phyloP scores from a whole-genome alignment of 306 rosid species.

The Hippophae tibetana region DNA sequence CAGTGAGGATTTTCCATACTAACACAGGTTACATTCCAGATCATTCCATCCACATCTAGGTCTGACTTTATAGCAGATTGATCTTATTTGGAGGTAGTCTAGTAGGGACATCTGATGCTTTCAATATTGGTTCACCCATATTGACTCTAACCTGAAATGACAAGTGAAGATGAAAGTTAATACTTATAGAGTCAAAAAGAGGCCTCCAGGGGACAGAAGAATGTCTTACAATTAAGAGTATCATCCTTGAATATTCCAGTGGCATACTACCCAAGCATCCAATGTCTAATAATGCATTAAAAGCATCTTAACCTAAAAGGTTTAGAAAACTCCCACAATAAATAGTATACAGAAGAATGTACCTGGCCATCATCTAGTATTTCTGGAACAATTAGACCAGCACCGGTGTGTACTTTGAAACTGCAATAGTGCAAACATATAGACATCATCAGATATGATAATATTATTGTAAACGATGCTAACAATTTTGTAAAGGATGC shows the following conservation, averaged over 20 bases:
- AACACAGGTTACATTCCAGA: conserved; percentile 90
- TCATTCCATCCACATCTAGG: conserved; percentile 61
- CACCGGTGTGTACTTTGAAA: conserved; percentile 79
- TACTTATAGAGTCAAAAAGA: conserved; percentile 3
- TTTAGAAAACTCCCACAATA: conserved; percentile 12
- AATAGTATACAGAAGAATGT: conserved; percentile 1
- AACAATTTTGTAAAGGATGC: no score
- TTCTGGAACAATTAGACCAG: conserved; percentile 87
- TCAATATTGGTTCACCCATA: conserved; percentile 91
- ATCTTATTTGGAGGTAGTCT: conserved; percentile 51
- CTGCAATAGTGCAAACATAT: conserved; percentile 26
- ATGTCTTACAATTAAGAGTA: no score
- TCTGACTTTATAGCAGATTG: conserved; percentile 52
- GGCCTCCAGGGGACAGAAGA: no score
- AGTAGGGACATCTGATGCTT: conserved; percentile 78
- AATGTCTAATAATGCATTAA: no score
- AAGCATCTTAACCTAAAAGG: neutral
- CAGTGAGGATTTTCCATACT: conserved; percentile 99
- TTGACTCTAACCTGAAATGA: conserved; percentile 76
- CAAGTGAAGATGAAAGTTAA: conserved; percentile 6
- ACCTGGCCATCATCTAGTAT: conserved; percentile 72
- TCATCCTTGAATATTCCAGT: no score
- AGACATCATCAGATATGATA: conserved; percentile 1
- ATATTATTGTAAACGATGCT: no score
- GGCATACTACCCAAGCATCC: no score